Base-by-base conservation (phyloP, 306 rosid genomes). In the Malus orientalis region DNA sequence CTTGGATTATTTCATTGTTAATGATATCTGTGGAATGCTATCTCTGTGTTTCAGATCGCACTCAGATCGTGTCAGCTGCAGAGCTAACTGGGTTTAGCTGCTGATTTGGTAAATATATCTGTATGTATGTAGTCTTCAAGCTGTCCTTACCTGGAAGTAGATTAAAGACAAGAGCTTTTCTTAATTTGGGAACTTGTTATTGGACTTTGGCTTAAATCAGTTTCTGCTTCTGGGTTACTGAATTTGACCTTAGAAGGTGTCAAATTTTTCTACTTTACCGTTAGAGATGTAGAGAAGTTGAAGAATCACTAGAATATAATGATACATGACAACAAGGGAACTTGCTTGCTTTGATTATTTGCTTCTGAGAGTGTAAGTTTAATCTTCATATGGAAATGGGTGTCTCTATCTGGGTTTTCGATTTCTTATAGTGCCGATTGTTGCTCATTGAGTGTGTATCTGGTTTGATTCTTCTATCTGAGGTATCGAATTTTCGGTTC, bases 41-140 rank as follows among this genome's bases (percentile, higher is more conserved):
- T 74, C 45, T 77, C 45, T 66, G 78, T 58, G 55, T 85, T 85
- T 32, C 53, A 76, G 85, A 85, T 85, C 85, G 79, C 64, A 78
- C 81, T 69, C 85, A 71, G 83, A 84, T 81, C 74, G 73, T 58
- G 74, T 69, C 73, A 78, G 74, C 64, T 33, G 14, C 38, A 23
- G n/a, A 55, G 75, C 74, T 27, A 45, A 33, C 47, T 29, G 63
- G 69, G 67, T 22, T 74, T 57, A 59, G 65, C 59, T 69, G 29
- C 73, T 72, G 62, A 66, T 68, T 73, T 79, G 49, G 70, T 25
- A 57, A 54, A 59, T 4, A 49, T 4, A 49, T 4, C 5, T 4
- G 15, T 5, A 1, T 49, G 16, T 49, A 5, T 23, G 33, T 64
- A 2, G 32, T 74, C 70, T 70, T 64, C 33, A 20, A 53, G 20